Evolutionary conservation across 108 stramenopile species (phyloP).

Genomic region (Cyclotella distinguenda): DNA sequence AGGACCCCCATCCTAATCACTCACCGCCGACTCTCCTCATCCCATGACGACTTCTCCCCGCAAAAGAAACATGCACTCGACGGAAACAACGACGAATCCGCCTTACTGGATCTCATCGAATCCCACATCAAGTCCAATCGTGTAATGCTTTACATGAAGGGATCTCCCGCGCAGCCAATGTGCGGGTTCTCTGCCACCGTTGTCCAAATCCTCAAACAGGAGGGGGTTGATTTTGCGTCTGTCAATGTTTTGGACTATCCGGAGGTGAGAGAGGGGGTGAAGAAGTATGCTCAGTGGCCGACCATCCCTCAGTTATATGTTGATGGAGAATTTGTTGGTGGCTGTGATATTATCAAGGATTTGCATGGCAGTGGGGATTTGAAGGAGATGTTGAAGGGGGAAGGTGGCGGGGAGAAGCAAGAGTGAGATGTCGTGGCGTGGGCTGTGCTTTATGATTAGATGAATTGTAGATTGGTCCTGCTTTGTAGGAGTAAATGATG

Average conservation of each 20-base stretch:
- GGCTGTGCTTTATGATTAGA: too few relatives aligned
- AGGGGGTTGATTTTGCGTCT: slow-evolving; percentile 90
- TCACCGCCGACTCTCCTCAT: slow-evolving; percentile 23
- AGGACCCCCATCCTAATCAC: background rate
- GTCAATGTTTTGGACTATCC: slow-evolving; percentile 98
- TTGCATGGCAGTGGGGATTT: slow-evolving; percentile 94
- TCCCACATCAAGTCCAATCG: slow-evolving; percentile 74
- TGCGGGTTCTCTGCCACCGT: slow-evolving; percentile 96
- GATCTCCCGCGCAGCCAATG: slow-evolving; percentile 90
- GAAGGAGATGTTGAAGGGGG: slow-evolving; percentile 71
- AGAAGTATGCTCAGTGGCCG: slow-evolving; percentile 86
- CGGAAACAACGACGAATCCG: slow-evolving; percentile 18
- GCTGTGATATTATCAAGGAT: slow-evolving; percentile 91
- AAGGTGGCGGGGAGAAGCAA: slow-evolving; percentile 12
- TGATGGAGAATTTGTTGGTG: slow-evolving; percentile 95
- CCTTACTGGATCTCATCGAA: slow-evolving; percentile 59
- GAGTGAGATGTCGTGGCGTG: slow-evolving; percentile 6
- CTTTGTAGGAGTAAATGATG: too few relatives aligned
- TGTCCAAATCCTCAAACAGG: slow-evolving; percentile 82
- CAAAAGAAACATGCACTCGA: slow-evolving; percentile 63
- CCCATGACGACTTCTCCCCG: slow-evolving; percentile 85
- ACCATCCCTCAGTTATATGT: slow-evolving; percentile 97
- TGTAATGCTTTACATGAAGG: slow-evolving; percentile 99
- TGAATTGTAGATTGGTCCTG: too few relatives aligned
- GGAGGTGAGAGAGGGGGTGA: slow-evolving; percentile 94